These are phyloP conservation scores for Aspergillus ochraceoroseus DNA, from an alignment of 2,329 filamentous ascomycete species.

Conservation along the genomic window DNA sequence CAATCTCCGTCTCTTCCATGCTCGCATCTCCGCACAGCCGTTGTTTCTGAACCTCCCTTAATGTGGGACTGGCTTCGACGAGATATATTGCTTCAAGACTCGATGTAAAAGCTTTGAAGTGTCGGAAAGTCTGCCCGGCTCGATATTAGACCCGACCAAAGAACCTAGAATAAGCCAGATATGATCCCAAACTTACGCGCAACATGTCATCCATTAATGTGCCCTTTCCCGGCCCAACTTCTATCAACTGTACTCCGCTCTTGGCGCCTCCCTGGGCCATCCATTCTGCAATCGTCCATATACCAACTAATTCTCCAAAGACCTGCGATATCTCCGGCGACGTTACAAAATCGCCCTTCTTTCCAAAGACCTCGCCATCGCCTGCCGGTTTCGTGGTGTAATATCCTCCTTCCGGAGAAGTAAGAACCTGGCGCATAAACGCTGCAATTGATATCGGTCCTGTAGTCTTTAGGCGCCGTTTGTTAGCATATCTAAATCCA, in stretches of 20 bases:
- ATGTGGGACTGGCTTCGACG: slow-evolving; percentile 81
- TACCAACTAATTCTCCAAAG: slow-evolving; percentile 87
- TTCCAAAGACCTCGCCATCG: slow-evolving; percentile 81
- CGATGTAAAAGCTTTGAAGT: slow-evolving; percentile 71
- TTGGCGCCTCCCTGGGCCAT: slow-evolving; percentile 75
- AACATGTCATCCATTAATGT: slow-evolving; percentile 97
- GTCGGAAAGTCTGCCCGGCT: slow-evolving; percentile 64
- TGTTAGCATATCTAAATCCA: slow-evolving; percentile 6
- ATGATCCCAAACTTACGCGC: slow-evolving; percentile 55
- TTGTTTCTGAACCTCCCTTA: slow-evolving; percentile 71
- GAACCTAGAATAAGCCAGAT: not conserved
- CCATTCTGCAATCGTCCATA: slow-evolving; percentile 97
- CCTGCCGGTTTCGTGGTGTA: slow-evolving; percentile 71
- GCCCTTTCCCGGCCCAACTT: slow-evolving; percentile 88
- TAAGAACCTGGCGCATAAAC: slow-evolving; percentile 98
- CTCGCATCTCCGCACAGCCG: slow-evolving; percentile 71
- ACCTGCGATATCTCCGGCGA: slow-evolving; percentile 96
- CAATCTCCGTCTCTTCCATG: slow-evolving; percentile 66
- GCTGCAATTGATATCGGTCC: slow-evolving; percentile 87
- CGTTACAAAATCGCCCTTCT: slow-evolving; percentile 90
- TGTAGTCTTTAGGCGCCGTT: slow-evolving; percentile 56
- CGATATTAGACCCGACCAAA: slow-evolving; percentile 4
- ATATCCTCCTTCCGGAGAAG: slow-evolving; percentile 83
- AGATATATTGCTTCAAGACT: slow-evolving; percentile 86
- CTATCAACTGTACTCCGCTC: slow-evolving; percentile 78